Evolutionary conservation across 192 early-diverging fungal species (phyloP).

Genomic region (Irineochytrium annulatum): DNA sequence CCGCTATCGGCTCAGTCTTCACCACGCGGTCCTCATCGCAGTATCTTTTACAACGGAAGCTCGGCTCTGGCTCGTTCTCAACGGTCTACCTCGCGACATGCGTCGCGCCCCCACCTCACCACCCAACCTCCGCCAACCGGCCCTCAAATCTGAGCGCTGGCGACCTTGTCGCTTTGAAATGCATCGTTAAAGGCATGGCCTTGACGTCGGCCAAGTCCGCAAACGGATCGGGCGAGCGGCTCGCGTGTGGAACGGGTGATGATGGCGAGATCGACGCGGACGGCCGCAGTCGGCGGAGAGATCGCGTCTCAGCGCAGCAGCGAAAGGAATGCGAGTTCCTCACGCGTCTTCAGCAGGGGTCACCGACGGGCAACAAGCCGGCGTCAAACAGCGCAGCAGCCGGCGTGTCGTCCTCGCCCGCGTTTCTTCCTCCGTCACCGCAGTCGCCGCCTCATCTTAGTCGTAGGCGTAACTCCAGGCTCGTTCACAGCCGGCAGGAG

Average conservation of each 20-base stretch:
- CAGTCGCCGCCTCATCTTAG: constrained; percentile 29
- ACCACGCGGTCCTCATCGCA: background rate
- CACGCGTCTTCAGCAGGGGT: background rate
- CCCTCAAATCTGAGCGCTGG: background rate
- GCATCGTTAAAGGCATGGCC: constrained; percentile 34
- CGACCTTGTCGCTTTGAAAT: constrained; percentile 33
- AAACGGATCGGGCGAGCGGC: too few species aligned
- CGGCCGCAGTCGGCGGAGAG: constrained; percentile 19
- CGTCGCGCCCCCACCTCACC: background rate
- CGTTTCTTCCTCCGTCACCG: constrained; percentile 12
- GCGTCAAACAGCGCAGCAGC: background rate
- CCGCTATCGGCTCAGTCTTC: too few species aligned
- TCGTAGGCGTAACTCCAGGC: background rate
- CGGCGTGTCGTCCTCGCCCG: too few species aligned
- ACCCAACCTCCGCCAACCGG: constrained; percentile 1
- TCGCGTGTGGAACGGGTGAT: too few species aligned
- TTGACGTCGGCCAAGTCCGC: too few species aligned
- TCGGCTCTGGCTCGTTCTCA: constrained; percentile 42
- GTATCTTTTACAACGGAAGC: constrained; percentile 9
- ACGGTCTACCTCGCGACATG: constrained; percentile 28
- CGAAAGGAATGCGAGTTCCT: background rate
- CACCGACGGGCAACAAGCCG: constrained; percentile 14
- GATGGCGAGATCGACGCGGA: background rate
- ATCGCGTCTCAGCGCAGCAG: constrained; percentile 22
- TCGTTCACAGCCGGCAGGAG: too few species aligned